Percentiles rank a stretch among this genome's conserved stretches.
Evolutionary conservation across 2,329 filamentous ascomycete genomes (phyloP).

Genomic region (Aspergillus chevalieri): DNA sequence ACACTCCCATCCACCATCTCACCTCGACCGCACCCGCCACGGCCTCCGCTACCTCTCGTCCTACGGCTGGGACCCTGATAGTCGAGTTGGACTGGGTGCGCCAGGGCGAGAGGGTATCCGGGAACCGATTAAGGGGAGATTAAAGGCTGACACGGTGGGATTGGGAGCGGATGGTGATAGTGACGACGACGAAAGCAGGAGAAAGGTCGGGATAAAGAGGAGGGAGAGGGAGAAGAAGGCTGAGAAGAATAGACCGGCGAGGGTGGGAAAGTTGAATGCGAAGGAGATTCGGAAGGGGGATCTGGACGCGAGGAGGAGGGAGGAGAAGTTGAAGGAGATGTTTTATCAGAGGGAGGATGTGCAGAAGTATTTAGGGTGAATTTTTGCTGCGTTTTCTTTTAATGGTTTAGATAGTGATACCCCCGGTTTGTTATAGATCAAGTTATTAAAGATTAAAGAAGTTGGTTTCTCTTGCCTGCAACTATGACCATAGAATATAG

Average conservation of each 20-base stretch:
- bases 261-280: slow-evolving; percentile 56
- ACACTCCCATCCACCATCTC: slow-evolving; percentile 54
- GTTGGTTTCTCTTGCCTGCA: background rate
- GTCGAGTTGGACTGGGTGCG: slow-evolving; percentile 63
- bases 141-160: slow-evolving; percentile 70
- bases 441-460: slow-evolving; percentile 1
- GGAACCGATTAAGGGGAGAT: slow-evolving; percentile 65
- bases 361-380: slow-evolving; percentile 60
- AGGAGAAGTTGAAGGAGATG: slow-evolving; percentile 59
- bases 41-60: slow-evolving; percentile 52
- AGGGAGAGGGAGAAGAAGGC: slow-evolving; percentile 21
- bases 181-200: slow-evolving; percentile 18
- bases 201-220: slow-evolving; percentile 17
- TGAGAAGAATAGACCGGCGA: slow-evolving; percentile 26
- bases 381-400: background rate
- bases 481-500: background rate
- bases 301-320: slow-evolving; percentile 55
- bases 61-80: slow-evolving; percentile 57
- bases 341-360: slow-evolving; percentile 73
- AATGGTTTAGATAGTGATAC: background rate
- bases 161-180: slow-evolving; percentile 52
- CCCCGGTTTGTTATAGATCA: background rate
- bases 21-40: slow-evolving; percentile 51
- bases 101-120: slow-evolving; percentile 62
- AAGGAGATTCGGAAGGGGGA: slow-evolving; percentile 61